Conservation (phyloP, 352 stramenopile species). For the Peronospora belbahrii region DNA sequence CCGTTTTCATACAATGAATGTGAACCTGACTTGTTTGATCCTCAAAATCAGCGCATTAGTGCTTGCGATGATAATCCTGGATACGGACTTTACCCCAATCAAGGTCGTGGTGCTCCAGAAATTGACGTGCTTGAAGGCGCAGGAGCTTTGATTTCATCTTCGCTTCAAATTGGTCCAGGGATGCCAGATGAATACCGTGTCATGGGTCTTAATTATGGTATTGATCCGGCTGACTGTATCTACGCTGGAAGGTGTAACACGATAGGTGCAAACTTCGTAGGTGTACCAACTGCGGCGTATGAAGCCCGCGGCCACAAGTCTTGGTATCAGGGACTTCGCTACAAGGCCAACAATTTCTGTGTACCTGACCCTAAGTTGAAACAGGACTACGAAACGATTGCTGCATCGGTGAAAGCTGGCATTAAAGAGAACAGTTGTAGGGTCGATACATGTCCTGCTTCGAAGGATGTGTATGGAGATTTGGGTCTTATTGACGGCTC, state of each 20-base stretch:
- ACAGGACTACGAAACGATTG: conserved; percentile 27
- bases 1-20: conserved; percentile 90
- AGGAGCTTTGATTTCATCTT: conserved; percentile 58
- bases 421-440: conserved; percentile 40
- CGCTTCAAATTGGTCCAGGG: conserved; percentile 68
- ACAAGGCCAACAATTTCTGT: conserved; percentile 46
- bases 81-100: conserved; percentile 79
- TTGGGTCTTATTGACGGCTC: conserved; percentile 32
- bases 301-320: conserved; percentile 32
- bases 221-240: conserved; percentile 25
- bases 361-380: conserved; percentile 3
- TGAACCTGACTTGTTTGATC: conserved; percentile 34
- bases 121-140: conserved; percentile 89
- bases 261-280: conserved; percentile 33
- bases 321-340: conserved; percentile 55
- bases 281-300: conserved; percentile 35
- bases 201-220: conserved; percentile 31
- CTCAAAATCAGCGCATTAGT: conserved; percentile 35
- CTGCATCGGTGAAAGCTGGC: conserved; percentile 19
- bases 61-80: conserved; percentile 87
- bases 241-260: conserved; percentile 39
- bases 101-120: conserved; percentile 84
- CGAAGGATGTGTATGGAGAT: conserved; percentile 37
- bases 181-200: conserved; percentile 39
- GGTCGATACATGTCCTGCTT: conserved; percentile 33